Evolutionary conservation across 73 alveolate species (phyloP).

Genomic region (Tetrahymena borealis): DNA sequence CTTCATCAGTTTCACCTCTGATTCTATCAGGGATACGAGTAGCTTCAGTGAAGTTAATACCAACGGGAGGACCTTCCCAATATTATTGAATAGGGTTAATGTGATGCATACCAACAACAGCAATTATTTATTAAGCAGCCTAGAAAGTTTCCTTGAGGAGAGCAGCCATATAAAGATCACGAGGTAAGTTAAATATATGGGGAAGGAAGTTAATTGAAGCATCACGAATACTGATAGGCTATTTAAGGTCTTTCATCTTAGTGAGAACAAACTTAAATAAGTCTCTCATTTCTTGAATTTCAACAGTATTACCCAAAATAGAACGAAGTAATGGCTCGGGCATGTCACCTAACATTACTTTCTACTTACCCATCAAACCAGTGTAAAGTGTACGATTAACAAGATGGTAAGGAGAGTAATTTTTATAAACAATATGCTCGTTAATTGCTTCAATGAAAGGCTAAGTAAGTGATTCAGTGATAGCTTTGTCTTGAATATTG

Average conservation of each 20-base stretch:
- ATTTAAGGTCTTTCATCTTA: conserved; percentile 48
- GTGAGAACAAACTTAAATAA: conserved; percentile 65
- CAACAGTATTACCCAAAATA: conserved; percentile 70
- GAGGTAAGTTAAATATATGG: conserved; percentile 78
- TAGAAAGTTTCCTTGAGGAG: conserved; percentile 65
- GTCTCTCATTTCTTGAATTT: conserved; percentile 74
- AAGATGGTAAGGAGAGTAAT: conserved; percentile 68
- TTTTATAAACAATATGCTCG: conserved; percentile 70
- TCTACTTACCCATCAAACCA: conserved; percentile 86
- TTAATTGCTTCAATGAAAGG: conserved; percentile 70
- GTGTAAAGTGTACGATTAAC: conserved; percentile 63
- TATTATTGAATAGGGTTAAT: conserved; percentile 70
- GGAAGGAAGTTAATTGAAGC: conserved; percentile 73
- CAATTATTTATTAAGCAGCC: conserved; percentile 53
- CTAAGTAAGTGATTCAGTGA: conserved; percentile 53
- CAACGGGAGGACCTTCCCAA: conserved; percentile 91
- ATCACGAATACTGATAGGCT: conserved; percentile 68
- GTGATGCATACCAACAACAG: conserved; percentile 80
- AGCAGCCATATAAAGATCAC: conserved; percentile 81
- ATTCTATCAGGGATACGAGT: conserved; percentile 69
- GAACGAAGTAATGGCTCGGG: conserved; percentile 74
- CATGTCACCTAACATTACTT: conserved; percentile 84
- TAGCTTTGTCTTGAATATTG: conserved; percentile 53
- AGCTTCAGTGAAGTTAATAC: conserved; percentile 74
- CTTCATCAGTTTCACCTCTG: conserved; percentile 75